Evolutionary conservation across 1,139 yeast species (phyloP), one percentile per base, ranked within the genome.

Genomic region (Kodamaea arcana): DNA sequence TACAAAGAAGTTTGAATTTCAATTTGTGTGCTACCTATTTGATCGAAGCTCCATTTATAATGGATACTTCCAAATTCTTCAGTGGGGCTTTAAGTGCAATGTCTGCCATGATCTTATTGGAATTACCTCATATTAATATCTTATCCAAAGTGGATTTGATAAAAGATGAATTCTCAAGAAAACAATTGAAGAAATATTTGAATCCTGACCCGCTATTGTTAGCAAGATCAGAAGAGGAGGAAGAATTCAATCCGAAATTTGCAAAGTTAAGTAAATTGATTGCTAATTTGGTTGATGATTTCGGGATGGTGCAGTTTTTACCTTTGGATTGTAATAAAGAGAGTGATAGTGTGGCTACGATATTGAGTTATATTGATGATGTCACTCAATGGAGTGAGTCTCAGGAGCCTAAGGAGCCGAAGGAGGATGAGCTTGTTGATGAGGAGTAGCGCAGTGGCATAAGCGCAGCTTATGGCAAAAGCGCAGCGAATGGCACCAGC

Each of bases 331-430:
- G 96, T 31, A 73, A 80, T 30, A 82, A 84, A 54, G 83, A 88
- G 28, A 71, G 73, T 39, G 90, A 82, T 33, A 76, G 88, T 31
- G 83, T 92, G 14, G 78, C 83, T 7, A 83, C 92, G 0, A 92
- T 92, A 34, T 67, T 94, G 47, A 83, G 95, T 52, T 88, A 88
- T 56, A 84, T 94, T 26, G 99, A 92, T 54, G 98, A 92, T 57
- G 86, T 92, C 15, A 92, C 98, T 0, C 99, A 92, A 55, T 92
- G 98, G 98, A 80, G 88, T 18, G 99, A 94, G 55, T 69, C 80
- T 5, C 98, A 92, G 59, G 99, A 92, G 58, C 97, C 97, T 15
- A 90, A 90, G 56, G 97, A 90, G 54, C 97, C 97, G 1, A 72
- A 76, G 26, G 97, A 90, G 43, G 50, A 71, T 6, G 80, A 73